Percentiles rank a stretch among this genome's conserved stretches.
Conservation (phyloP, 345 rosid species). For the Litchi chinensis region DNA sequence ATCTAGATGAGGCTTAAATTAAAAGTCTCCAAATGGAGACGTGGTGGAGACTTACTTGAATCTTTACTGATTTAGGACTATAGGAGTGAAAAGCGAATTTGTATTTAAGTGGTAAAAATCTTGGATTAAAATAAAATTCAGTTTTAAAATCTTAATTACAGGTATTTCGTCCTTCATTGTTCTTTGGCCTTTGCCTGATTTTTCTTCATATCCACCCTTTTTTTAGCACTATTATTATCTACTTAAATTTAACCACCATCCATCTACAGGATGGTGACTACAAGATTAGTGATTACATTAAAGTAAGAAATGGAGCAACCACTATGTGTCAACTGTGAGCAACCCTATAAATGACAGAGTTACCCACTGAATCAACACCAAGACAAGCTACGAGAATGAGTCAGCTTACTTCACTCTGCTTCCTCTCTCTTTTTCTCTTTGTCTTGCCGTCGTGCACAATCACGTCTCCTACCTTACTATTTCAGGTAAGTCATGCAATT, state of each 20-base stretch:
- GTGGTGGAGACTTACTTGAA: too few relatives aligned
- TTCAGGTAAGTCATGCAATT: slow-evolving; percentile 47
- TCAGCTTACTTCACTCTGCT: slow-evolving; percentile 21
- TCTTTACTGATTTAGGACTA: too few relatives aligned
- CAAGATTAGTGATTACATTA: background rate
- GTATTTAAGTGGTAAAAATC: too few relatives aligned
- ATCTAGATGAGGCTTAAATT: too few relatives aligned
- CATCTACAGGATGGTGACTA: too few relatives aligned
- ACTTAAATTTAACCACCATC: too few relatives aligned
- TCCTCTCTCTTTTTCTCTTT: slow-evolving; percentile 37
- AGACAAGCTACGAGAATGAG: slow-evolving; percentile 24
- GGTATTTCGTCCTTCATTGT: background rate
- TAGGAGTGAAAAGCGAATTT: too few relatives aligned
- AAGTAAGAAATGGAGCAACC: background rate
- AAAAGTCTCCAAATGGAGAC: too few relatives aligned
- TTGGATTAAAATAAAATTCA: too few relatives aligned
- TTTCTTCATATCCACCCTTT: background rate
- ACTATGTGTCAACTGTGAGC: background rate
- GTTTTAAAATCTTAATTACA: background rate
- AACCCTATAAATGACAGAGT: slow-evolving; percentile 22
- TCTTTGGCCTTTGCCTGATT: background rate
- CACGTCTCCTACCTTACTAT: slow-evolving; percentile 46
- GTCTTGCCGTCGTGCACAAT: slow-evolving; percentile 33
- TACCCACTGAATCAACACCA: background rate
- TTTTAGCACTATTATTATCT: background rate